phyloP scores from a whole-genome alignment of 2,329 filamentous ascomycete species.

The Gremmenia infestans region DNA sequence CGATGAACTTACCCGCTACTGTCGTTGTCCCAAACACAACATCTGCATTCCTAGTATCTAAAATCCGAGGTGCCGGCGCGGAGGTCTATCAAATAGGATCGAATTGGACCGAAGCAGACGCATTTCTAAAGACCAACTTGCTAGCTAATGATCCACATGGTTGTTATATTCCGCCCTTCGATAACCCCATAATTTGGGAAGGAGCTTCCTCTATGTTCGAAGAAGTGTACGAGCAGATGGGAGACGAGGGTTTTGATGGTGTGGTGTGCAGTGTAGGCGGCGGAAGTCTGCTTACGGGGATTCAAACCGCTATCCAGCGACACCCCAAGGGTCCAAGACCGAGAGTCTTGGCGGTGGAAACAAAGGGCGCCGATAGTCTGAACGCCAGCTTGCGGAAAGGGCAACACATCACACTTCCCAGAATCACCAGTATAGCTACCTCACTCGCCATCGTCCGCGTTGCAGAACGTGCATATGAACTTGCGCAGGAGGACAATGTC shows the following conservation, averaged over 20 bases:
- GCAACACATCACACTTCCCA: constrained; percentile 56
- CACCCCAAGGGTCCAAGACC: constrained; percentile 26
- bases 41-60: constrained; percentile 64
- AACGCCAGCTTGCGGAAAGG: constrained; percentile 54
- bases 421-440: constrained; percentile 71
- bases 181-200: constrained; percentile 63
- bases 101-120: constrained; percentile 66
- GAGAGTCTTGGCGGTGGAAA: constrained; percentile 69
- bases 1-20: constrained; percentile 61
- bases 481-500: constrained; percentile 39
- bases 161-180: constrained; percentile 67
- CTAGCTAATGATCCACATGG: constrained; percentile 43
- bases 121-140: constrained; percentile 55
- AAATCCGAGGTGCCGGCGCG: constrained; percentile 63
- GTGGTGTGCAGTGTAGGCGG: constrained; percentile 77
- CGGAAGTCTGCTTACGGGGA: constrained; percentile 72
- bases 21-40: constrained; percentile 68
- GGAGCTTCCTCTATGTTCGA: constrained; percentile 57
- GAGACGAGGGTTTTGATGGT: constrained; percentile 49
- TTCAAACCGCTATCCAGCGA: constrained; percentile 55
- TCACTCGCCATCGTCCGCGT: constrained; percentile 72
- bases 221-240: constrained; percentile 27
- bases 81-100: constrained; percentile 64
- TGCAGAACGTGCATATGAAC: constrained; percentile 61
- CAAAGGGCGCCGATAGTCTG: constrained; percentile 66